Conservation (phyloP, 2,329 filamentous ascomycete species). For the Ceratocystis ficicola region DNA sequence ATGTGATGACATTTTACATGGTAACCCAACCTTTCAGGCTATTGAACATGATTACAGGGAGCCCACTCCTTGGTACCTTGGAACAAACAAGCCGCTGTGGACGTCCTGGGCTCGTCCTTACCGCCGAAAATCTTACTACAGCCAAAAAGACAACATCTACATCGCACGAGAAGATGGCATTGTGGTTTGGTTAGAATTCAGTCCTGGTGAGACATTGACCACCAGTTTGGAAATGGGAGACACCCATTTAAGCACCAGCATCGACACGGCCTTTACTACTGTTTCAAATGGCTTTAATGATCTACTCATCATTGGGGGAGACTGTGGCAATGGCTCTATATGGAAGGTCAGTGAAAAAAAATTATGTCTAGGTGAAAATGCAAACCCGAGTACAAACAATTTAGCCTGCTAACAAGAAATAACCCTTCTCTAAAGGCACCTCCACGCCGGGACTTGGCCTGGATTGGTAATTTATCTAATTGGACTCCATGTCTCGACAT, state of each 20-base stretch:
- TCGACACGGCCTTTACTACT: constrained; percentile 71
- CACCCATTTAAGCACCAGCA: constrained; percentile 42
- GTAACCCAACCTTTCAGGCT: constrained; percentile 37
- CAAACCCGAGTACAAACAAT: background rate
- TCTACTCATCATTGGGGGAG: constrained; percentile 67
- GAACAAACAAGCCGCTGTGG: constrained; percentile 50
- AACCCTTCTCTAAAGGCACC: constrained; percentile 33
- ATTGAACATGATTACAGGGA: constrained; percentile 34
- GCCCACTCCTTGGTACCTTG: constrained; percentile 38
- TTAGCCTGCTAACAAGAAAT: background rate
- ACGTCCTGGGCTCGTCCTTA: constrained; percentile 72
- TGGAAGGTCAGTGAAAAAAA: constrained; percentile 46
- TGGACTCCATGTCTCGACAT: constrained; percentile 51
- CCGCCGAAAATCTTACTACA: constrained; percentile 50
- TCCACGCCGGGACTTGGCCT: constrained; percentile 40
- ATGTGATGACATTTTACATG: constrained; percentile 43
- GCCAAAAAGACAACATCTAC: constrained; percentile 65
- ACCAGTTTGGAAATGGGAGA: constrained; percentile 26
- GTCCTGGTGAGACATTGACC: constrained; percentile 37
- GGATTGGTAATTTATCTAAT: constrained; percentile 43
- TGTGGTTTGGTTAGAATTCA: constrained; percentile 60
- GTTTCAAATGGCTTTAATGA: constrained; percentile 58
- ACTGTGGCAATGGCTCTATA: constrained; percentile 63
- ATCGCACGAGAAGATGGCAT: constrained; percentile 78
- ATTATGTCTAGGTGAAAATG: background rate